Conservation (phyloP, 306 rosid genomes). For the Dalbergia cultrata region DNA sequence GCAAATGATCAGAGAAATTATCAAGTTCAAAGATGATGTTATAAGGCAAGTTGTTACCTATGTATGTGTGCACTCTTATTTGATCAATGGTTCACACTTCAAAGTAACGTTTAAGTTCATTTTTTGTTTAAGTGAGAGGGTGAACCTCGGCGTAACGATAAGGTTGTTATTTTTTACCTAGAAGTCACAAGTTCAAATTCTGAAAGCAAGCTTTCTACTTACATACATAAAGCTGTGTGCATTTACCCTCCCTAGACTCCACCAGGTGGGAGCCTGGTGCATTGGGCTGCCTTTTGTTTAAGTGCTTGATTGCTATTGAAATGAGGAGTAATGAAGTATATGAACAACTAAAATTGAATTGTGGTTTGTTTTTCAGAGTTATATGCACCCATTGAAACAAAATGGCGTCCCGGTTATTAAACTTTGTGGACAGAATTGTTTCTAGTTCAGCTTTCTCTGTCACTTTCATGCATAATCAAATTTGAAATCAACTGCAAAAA, state of each 20-base stretch:
- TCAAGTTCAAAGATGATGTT: slow-evolving; percentile 78
- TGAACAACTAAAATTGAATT: not conserved
- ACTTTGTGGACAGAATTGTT: not conserved
- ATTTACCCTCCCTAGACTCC: too few species aligned
- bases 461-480: not conserved
- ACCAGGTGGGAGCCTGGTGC: too few species aligned
- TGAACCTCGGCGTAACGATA: too few species aligned
- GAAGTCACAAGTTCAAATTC: too few species aligned
- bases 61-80: not conserved
- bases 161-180: too few species aligned
- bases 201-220: too few species aligned
- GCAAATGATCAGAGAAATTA: slow-evolving; percentile 84
- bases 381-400: not conserved
- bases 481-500: not conserved
- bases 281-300: not conserved
- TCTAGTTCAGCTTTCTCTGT: not conserved
- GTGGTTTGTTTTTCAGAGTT: slow-evolving; percentile 3
- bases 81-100: not conserved
- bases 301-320: not conserved
- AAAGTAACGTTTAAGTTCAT: not conserved
- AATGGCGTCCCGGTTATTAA: not conserved
- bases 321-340: not conserved
- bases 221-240: too few species aligned
- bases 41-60: slow-evolving; percentile 56
- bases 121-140: not conserved